These are phyloP conservation scores for Blastosporella zonata DNA, from an alignment of 1,284 basidiomycete species.

Conservation along the genomic window DNA sequence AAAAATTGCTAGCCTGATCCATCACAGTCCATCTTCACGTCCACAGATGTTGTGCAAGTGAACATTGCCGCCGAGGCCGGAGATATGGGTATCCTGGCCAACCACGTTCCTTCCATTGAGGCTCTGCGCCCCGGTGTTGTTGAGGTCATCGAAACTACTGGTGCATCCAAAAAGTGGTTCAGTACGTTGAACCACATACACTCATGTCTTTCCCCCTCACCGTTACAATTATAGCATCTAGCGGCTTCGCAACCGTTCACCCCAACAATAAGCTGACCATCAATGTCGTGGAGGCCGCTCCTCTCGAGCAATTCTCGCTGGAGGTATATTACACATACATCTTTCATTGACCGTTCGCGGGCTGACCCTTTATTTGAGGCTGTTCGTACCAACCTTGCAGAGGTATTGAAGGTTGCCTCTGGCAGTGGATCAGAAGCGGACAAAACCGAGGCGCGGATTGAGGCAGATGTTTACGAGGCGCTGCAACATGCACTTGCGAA, in stretches of 20 bases:
- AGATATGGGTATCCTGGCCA: constrained; percentile 97
- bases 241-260: constrained; percentile 97
- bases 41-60: constrained; percentile 88
- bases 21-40: constrained; percentile 79
- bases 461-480: constrained; percentile 95
- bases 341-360: no score
- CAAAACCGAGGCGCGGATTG: constrained; percentile 93
- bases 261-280: constrained; percentile 96
- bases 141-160: constrained; percentile 84
- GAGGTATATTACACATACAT: constrained; percentile 75
- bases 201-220: not conserved
- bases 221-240: constrained; percentile 66
- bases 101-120: constrained; percentile 94
- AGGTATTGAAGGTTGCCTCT: constrained; percentile 80
- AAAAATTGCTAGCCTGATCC: constrained; percentile 13
- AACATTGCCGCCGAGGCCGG: constrained; percentile 92
- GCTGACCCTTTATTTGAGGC: no score
- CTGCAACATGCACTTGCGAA: constrained; percentile 83
- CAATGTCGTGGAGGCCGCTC: constrained; percentile 96
- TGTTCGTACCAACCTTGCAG: constrained; percentile 85
- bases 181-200: constrained; percentile 59
- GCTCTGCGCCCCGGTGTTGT: constrained; percentile 89
- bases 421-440: constrained; percentile 90
- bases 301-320: constrained; percentile 85
- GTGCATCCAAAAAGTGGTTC: constrained; percentile 90